These are phyloP conservation scores for Austroboletus rostrupii DNA, from an alignment of 1,284 basidiomycete species.

Conservation along the genomic window DNA sequence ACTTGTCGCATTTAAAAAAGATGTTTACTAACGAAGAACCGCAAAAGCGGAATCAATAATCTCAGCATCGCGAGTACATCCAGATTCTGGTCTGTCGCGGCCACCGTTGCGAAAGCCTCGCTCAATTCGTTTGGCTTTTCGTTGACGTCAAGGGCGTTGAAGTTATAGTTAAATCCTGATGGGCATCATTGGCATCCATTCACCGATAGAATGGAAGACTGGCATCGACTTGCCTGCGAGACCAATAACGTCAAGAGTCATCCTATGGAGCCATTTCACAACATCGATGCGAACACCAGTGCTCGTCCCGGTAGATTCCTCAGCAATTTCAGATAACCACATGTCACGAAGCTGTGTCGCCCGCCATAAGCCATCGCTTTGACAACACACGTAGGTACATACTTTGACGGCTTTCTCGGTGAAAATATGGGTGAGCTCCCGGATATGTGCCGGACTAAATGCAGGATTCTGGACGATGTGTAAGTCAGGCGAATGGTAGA, in stretches of 20 bases:
- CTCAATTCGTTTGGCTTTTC: conserved; percentile 45
- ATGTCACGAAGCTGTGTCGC: conserved; percentile 42
- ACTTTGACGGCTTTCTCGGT: conserved; percentile 50
- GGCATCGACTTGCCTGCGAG: conserved; percentile 44
- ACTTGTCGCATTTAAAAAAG: background rate
- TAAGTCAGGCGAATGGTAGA: background rate
- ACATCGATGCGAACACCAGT: conserved; percentile 40
- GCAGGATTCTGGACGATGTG: conserved; percentile 46
- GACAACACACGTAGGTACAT: background rate
- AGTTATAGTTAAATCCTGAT: conserved; percentile 63
- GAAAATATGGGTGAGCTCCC: conserved; percentile 51
- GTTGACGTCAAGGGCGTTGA: conserved; percentile 45
- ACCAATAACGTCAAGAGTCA: conserved; percentile 68
- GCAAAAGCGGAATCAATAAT: conserved; percentile 39
- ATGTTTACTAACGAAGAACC: conserved; percentile 36
- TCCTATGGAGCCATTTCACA: conserved; percentile 50
- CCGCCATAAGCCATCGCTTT: background rate
- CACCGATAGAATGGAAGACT: too few species aligned
- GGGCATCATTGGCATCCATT: background rate
- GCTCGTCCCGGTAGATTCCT: conserved; percentile 15
- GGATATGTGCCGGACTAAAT: conserved; percentile 50
- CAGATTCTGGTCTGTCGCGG: conserved; percentile 27
- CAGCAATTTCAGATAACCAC: conserved; percentile 34
- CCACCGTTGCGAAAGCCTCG: conserved; percentile 43
- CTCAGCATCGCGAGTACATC: conserved; percentile 34